Evolutionary conservation across 202 grass and related monocot species (phyloP), one percentile per base, ranked within the genome.

Genomic region (Carex arenaria): DNA sequence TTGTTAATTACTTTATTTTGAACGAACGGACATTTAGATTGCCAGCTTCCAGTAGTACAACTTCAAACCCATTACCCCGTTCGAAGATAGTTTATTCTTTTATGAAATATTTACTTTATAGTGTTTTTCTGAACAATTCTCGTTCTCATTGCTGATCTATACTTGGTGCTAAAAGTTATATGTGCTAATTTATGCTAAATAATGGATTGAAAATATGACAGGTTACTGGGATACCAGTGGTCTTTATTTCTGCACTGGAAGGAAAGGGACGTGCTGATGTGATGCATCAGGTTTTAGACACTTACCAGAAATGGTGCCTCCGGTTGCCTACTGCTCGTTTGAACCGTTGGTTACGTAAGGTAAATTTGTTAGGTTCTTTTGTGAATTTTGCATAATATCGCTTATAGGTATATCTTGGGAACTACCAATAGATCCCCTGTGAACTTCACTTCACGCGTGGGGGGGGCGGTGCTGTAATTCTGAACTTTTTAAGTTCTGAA

Each of bases 301-400:
- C 87, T 42, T 98, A 93, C 67, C 83, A 89, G 84, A 95, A 90
- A 67, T 98, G 95, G 95, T 93, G 95, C 82, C 88, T 93, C 79
- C 93, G 95, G 82, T 88, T 98, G 72, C 86, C 91, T 78, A 98
- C 95, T n/a, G 92, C 93, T 55, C 76, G 90, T 5, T 86, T 98
- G 20, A 98, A 98, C 76, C 92, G 95, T 67, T 98, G 95, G 95
- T 89, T 98, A 81, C 84, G 87, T 19, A 98, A 98, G 95, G 95
- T 98, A 93, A 88, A 67, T 9, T 56, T 80, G 40, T 54, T 55
- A 18, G 12, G 47, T 55, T 32, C 1, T 54, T 20, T 75, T 75
- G 49, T 55, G 14, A 53, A 75, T 75, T 52, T 54, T 55, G 23
- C 5, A 9, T 15, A 57, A 5, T 77, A 34, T 77, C 5, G 7